phyloP scores from a whole-genome alignment of 2,329 filamentous ascomycete species.

The Macrophomina phaseolina region DNA sequence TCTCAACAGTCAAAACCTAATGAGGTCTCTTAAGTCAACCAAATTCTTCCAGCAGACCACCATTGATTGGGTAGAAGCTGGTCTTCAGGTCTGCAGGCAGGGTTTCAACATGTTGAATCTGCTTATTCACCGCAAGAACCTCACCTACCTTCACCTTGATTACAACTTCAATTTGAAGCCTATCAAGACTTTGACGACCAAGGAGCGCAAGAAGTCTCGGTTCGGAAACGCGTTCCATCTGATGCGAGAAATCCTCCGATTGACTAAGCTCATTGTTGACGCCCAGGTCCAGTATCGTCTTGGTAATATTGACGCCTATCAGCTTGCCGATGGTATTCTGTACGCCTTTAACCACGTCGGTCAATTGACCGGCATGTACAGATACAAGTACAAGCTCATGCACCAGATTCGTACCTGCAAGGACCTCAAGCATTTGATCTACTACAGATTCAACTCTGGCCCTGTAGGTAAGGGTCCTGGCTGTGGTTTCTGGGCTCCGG shows the following conservation, averaged over 20 bases:
- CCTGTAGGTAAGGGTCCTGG: slow-evolving; percentile 97
- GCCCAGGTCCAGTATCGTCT: slow-evolving; percentile 97
- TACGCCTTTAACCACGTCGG: slow-evolving; percentile 99
- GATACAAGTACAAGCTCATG: slow-evolving; percentile 99
- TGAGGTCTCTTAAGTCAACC: slow-evolving; percentile 88
- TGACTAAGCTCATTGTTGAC: slow-evolving; percentile 98
- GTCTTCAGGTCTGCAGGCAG: slow-evolving; percentile 95
- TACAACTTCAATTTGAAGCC: slow-evolving; percentile 99
- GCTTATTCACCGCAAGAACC: slow-evolving; percentile 95
- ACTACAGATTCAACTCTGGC: slow-evolving; percentile 97
- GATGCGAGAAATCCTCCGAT: slow-evolving; percentile 94
- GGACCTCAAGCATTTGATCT: slow-evolving; percentile 98
- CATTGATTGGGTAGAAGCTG: slow-evolving; percentile 99
- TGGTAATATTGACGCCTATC: slow-evolving; percentile 98
- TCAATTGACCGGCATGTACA: slow-evolving; percentile 98
- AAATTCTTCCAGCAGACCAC: slow-evolving; percentile 99
- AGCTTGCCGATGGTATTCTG: slow-evolving; percentile 96
- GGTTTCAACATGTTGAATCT: slow-evolving; percentile 99
- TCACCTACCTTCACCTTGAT: slow-evolving; percentile 97
- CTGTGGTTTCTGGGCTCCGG: slow-evolving; percentile 98
- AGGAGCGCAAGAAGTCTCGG: slow-evolving; percentile 98
- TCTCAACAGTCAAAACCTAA: slow-evolving; percentile 89
- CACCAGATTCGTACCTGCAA: slow-evolving; percentile 99
- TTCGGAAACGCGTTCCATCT: slow-evolving; percentile 99
- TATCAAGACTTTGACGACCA: slow-evolving; percentile 97